These are phyloP conservation scores for Lomentospora prolificans DNA, from an alignment of 2,329 filamentous ascomycete genomes.

Conservation along the genomic window DNA sequence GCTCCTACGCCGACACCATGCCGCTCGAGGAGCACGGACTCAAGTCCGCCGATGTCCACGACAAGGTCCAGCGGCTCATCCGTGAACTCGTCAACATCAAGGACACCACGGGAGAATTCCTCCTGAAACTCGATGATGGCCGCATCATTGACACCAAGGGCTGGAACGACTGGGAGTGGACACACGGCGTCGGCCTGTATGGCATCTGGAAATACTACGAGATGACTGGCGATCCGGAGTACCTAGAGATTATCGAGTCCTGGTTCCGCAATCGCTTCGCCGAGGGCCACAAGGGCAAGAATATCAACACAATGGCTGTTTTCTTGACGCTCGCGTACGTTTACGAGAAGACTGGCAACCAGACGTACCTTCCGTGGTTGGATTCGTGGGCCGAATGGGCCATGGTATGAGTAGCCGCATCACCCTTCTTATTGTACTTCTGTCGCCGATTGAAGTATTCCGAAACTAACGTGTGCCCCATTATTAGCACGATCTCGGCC, in stretches of 20 bases:
- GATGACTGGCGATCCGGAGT: constrained; percentile 51
- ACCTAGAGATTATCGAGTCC: constrained; percentile 56
- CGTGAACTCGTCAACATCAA: constrained; percentile 68
- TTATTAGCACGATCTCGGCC: constrained; percentile 58
- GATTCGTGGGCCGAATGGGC: constrained; percentile 78
- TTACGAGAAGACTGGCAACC: constrained; percentile 64
- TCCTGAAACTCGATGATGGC: constrained; percentile 61
- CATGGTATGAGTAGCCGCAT: not conserved
- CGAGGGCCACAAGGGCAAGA: constrained; percentile 67
- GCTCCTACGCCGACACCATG: constrained; percentile 15
- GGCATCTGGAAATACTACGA: constrained; percentile 76
- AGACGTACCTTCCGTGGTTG: constrained; percentile 64
- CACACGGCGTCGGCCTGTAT: constrained; percentile 57
- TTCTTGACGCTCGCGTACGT: constrained; percentile 67
- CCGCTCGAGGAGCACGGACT: constrained; percentile 32
- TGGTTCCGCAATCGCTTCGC: constrained; percentile 64
- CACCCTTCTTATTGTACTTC: not conserved
- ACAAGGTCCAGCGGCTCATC: constrained; percentile 56
- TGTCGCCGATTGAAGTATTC: not conserved
- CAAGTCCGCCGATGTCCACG: constrained; percentile 36
- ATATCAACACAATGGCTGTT: constrained; percentile 77
- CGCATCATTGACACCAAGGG: constrained; percentile 75
- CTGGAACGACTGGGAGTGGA: constrained; percentile 52
- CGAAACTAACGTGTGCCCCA: not conserved
- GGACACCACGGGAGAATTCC: constrained; percentile 63